Base-by-base conservation (phyloP, 129 eudicot species). In the Flaveria brownii region DNA sequence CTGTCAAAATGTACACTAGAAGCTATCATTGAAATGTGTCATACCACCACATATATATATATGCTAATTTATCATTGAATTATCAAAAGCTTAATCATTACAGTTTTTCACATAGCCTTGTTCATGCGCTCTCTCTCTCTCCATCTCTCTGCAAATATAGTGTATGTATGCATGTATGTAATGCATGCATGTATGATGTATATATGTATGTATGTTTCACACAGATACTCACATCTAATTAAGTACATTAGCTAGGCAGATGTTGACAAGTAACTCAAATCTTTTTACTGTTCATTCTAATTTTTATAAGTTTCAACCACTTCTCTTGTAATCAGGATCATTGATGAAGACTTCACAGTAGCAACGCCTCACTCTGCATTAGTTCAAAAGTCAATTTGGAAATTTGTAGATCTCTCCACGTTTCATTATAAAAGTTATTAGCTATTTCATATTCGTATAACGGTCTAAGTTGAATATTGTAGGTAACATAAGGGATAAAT, bases 241-340 rank as follows among this genome's bases (percentile, higher is more conserved):
- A 25, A 25, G 67, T 25, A 61, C 41, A 12, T 61, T 61, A 47
- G 4, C 26, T 61, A 47, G 16, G 10, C 10, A 25, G 9, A 1
- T 23, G 66, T 16, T 11, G 62, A 26, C 42, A 13, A 26, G 17
- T 13, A 25, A 61, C 41, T 4, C 67, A 26, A 11, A 12, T 25
- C 41, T 61, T 60, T 61, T 13, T 61, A 26, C 67, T 61, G 67
- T 61, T 61, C 42, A 61, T 25, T 26, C 42, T 12, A 2, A 2
- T 0, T 25, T 61, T 61, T 13, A 25, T 26, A 61, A 26, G 6
- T 25, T 25, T 26, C 67, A 61, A 13, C 67, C 18, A 13, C 13
- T 25, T 25, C 67, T 60, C 67, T 26, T 25, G 67, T 61, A 61
- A 61, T 61, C 67, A 61, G 67, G 42, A 61, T 25, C 67, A 61